phyloP scores from a whole-genome alignment of 345 rosid species.

The Pseudoturritis turrita region DNA sequence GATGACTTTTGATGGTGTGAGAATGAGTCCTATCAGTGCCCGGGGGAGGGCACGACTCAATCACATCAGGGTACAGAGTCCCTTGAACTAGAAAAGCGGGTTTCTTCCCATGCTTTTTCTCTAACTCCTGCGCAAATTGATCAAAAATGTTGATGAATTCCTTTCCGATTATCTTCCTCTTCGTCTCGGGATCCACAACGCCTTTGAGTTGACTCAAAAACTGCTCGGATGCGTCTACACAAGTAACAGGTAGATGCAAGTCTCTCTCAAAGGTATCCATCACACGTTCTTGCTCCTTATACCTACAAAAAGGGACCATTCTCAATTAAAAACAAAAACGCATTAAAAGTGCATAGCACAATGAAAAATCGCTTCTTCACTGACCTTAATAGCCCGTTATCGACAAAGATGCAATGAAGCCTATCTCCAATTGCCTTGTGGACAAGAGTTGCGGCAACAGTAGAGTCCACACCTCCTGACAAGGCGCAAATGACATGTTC shows the following conservation, averaged over 20 bases:
- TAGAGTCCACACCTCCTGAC: constrained; percentile 97
- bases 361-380: neutral
- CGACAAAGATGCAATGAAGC: constrained; percentile 96
- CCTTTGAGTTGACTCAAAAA: constrained; percentile 88
- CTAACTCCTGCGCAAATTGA: constrained; percentile 71
- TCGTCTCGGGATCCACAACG: constrained; percentile 84
- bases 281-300: constrained; percentile 90
- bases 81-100: constrained; percentile 93
- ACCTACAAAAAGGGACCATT: constrained; percentile 40
- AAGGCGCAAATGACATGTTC: constrained; percentile 94
- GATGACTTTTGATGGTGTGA: constrained; percentile 98
- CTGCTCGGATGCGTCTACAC: constrained; percentile 71
- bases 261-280: constrained; percentile 84
- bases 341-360: neutral
- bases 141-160: constrained; percentile 86
- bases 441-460: constrained; percentile 97
- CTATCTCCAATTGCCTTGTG: constrained; percentile 92
- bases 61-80: constrained; percentile 92
- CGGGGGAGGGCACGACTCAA: constrained; percentile 99
- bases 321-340: neutral
- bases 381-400: constrained; percentile 88
- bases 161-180: constrained; percentile 89
- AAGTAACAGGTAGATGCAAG: constrained; percentile 84
- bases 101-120: constrained; percentile 67
- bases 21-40: constrained; percentile 89